Percentiles rank a stretch among this genome's conserved stretches.
Evolutionary conservation across 169 alveolate genomes (phyloP).

Genomic region (Plasmodium vivax): DNA sequence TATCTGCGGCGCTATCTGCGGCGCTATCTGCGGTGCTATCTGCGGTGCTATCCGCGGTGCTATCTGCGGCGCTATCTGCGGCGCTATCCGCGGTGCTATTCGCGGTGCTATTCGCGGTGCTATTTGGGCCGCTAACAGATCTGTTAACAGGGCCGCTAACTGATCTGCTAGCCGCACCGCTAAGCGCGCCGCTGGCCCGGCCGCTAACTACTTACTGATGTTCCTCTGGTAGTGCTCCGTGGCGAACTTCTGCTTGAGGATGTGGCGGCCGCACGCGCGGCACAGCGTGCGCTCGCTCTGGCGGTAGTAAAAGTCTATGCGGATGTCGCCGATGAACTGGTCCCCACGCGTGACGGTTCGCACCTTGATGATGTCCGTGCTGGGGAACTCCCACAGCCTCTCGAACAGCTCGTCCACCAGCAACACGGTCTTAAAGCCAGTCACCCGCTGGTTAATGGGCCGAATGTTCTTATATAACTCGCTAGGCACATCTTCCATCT

Average conservation of each 20-base stretch:
- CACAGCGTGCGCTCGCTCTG: slow-evolving; percentile 82
- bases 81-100: too few species aligned
- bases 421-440: slow-evolving; percentile 77
- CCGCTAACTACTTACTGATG: neutral
- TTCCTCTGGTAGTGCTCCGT: slow-evolving; percentile 81
- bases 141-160: neutral
- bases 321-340: slow-evolving; percentile 80
- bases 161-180: neutral
- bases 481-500: slow-evolving; percentile 56
- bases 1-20: too few species aligned
- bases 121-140: neutral
- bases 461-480: slow-evolving; percentile 69
- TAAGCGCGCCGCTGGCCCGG: too few species aligned
- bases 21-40: too few species aligned
- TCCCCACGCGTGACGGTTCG: slow-evolving; percentile 83
- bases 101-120: too few species aligned
- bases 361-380: slow-evolving; percentile 78
- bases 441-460: slow-evolving; percentile 81
- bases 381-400: slow-evolving; percentile 82
- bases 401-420: slow-evolving; percentile 81
- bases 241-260: slow-evolving; percentile 80
- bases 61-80: too few species aligned
- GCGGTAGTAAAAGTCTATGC: slow-evolving; percentile 79
- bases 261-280: slow-evolving; percentile 81
- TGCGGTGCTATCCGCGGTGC: too few species aligned